These are phyloP conservation scores for Cytospora piceicola DNA, from an alignment of 2,329 filamentous ascomycete genomes.

Conservation along the genomic window DNA sequence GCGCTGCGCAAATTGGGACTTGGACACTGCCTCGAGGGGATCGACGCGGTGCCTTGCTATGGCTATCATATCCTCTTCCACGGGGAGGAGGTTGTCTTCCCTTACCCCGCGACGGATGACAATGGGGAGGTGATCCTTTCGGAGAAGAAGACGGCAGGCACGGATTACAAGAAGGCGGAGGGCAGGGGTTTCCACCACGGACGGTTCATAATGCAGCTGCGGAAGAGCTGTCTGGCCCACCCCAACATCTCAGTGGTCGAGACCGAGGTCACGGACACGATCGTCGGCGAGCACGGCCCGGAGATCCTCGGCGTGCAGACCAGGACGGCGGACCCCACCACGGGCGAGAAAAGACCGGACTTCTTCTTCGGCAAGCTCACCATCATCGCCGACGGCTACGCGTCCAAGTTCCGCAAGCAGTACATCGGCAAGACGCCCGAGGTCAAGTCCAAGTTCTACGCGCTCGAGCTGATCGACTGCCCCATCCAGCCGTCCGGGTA, in stretches of 20 bases:
- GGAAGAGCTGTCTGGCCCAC: constrained; percentile 72
- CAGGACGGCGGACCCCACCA: constrained; percentile 62
- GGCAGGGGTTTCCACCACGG: constrained; percentile 93
- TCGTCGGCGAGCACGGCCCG: constrained; percentile 69
- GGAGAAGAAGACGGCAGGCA: constrained; percentile 35
- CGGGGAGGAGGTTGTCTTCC: constrained; percentile 71
- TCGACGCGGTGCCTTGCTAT: constrained; percentile 80
- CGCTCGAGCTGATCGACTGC: constrained; percentile 87
- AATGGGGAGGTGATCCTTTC: constrained; percentile 46
- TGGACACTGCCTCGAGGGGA: constrained; percentile 79
- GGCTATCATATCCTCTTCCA: constrained; percentile 91
- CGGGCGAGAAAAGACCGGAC: constrained; percentile 63
- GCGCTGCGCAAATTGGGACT: constrained; percentile 82
- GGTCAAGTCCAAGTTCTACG: constrained; percentile 88
- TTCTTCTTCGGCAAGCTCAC: constrained; percentile 89
- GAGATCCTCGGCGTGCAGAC: constrained; percentile 85
- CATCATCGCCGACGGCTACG: constrained; percentile 89
- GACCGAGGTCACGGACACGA: constrained; percentile 77
- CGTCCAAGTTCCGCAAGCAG: constrained; percentile 85
- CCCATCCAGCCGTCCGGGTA: constrained; percentile 74
- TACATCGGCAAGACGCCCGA: constrained; percentile 69
- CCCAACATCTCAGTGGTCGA: constrained; percentile 90
- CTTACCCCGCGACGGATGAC: constrained; percentile 71
- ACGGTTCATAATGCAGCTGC: constrained; percentile 82
- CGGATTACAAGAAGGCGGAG: constrained; percentile 57